Base-by-base conservation (phyloP, 75 land plant species). In the Picea glauca region DNA sequence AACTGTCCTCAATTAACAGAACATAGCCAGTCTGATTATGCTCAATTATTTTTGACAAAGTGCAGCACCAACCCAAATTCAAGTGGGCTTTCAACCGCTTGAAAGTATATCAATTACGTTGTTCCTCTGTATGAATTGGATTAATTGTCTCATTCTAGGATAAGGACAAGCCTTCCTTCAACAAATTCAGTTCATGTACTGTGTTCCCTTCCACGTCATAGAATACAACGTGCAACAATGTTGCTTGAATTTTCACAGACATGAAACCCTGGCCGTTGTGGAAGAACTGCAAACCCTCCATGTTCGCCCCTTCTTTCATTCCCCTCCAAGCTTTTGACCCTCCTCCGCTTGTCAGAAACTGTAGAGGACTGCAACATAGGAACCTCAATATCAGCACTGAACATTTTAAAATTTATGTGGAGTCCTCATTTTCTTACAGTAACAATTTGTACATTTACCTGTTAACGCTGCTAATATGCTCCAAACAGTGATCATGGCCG, bases 311-410 rank as follows among this genome's bases (percentile, higher is more conserved):
- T 26, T 75, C 50, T 0, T 78, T 50, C 3, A 83, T 80, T 4
- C 98, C 98, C 78, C 90, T 93, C 91, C 88, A 96, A 58, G 98
- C 88, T 83, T 96, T 92, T 3, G 99, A 96, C 0, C 99, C 99
- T 40, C 85, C 99, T 54, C 98, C 98, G 75, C 95, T 94, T 18
- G 99, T 96, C 21, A 96, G 18, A 56, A 86, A 94, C 43, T 94
- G 88, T 26, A 94, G 68, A 9, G 80, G 46, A 74, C 99, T 96
- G 89, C 78, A 84, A 23, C 21, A 62, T 50, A 9, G 9, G 9
- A 50, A 0, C 56, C 56, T 50, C 9, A 9, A 9, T 8, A 50
- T 50, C 56, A 50, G 56, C 9, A 1, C 12, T 50, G 11, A 50
- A 9, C 56, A 1, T 50, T 50, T 11, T 50, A 5, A 9, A 1